phyloP scores from a whole-genome alignment of 208 protist genomes.

The Sergeia podlipaevii region DNA sequence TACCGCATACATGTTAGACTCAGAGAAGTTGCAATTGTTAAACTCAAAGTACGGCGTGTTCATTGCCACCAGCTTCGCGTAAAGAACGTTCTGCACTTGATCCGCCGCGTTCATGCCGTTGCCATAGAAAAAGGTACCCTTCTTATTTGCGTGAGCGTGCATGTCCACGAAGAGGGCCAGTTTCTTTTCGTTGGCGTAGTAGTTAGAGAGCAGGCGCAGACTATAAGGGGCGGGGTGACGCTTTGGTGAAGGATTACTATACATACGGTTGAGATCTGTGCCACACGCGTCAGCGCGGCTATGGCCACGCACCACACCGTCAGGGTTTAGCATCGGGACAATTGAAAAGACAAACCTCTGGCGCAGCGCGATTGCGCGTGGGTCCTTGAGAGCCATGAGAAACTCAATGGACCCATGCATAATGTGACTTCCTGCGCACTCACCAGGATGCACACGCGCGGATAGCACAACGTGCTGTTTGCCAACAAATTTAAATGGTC shows the following conservation, averaged over 20 bases:
- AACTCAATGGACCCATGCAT: slow-evolving; percentile 94
- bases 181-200: slow-evolving; percentile 27
- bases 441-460: slow-evolving; percentile 92
- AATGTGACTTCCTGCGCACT: slow-evolving; percentile 89
- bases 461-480: slow-evolving; percentile 83
- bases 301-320: slow-evolving; percentile 90
- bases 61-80: slow-evolving; percentile 83
- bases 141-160: slow-evolving; percentile 93
- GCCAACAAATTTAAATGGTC: slow-evolving; percentile 53
- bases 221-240: slow-evolving; percentile 81
- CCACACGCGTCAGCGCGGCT: slow-evolving; percentile 91
- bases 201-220: slow-evolving; percentile 46
- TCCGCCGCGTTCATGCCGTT: slow-evolving; percentile 71
- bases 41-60: slow-evolving; percentile 94
- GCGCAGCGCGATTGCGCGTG: slow-evolving; percentile 64
- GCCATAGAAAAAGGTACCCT: slow-evolving; percentile 94
- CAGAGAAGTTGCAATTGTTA: slow-evolving; percentile 87
- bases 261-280: slow-evolving; percentile 93
- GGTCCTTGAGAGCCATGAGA: slow-evolving; percentile 58
- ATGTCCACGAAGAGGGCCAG: slow-evolving; percentile 91
- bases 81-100: slow-evolving; percentile 83
- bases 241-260: slow-evolving; percentile 59
- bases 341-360: slow-evolving; percentile 90
- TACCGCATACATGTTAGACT: slow-evolving; percentile 88
- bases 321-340: slow-evolving; percentile 93